phyloP scores from a whole-genome alignment of 208 protist species.

The Trypanosoma brucei region DNA sequence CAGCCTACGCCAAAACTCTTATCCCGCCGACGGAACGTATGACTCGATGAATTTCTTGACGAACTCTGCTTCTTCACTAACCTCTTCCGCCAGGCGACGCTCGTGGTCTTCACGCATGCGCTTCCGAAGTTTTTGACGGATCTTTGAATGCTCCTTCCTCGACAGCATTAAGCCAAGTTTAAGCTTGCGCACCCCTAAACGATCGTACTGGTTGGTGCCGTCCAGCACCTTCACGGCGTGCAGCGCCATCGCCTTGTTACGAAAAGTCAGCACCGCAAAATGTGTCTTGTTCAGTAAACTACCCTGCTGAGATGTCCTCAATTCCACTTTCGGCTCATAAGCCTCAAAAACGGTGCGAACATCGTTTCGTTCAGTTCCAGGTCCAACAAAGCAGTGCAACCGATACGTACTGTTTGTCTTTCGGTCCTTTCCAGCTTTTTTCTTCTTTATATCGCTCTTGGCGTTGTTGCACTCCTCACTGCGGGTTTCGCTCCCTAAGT shows the following conservation, averaged over 20 bases:
- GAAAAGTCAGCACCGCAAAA: slow-evolving; percentile 86
- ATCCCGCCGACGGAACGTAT: slow-evolving; percentile 17
- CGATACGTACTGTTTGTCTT: slow-evolving; percentile 44
- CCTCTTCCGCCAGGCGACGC: slow-evolving; percentile 25
- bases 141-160: slow-evolving; percentile 64
- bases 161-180: slow-evolving; percentile 81
- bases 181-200: slow-evolving; percentile 56
- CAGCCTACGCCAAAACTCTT: neutral
- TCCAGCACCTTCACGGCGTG: slow-evolving; percentile 76
- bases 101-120: slow-evolving; percentile 29
- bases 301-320: slow-evolving; percentile 79
- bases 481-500: slow-evolving; percentile 30
- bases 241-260: slow-evolving; percentile 82
- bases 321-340: slow-evolving; percentile 80
- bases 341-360: slow-evolving; percentile 80
- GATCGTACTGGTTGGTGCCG: slow-evolving; percentile 75
- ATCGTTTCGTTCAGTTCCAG: slow-evolving; percentile 80
- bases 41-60: slow-evolving; percentile 58
- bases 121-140: slow-evolving; percentile 47
- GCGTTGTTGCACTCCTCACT: slow-evolving; percentile 14
- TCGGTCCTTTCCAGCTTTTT: slow-evolving; percentile 25
- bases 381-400: slow-evolving; percentile 84
- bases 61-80: slow-evolving; percentile 54
- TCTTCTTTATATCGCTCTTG: slow-evolving; percentile 24
- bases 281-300: slow-evolving; percentile 87